These are phyloP conservation scores for Phytopythium boreale DNA, from an alignment of 352 stramenopile genomes.

Conservation along the genomic window DNA sequence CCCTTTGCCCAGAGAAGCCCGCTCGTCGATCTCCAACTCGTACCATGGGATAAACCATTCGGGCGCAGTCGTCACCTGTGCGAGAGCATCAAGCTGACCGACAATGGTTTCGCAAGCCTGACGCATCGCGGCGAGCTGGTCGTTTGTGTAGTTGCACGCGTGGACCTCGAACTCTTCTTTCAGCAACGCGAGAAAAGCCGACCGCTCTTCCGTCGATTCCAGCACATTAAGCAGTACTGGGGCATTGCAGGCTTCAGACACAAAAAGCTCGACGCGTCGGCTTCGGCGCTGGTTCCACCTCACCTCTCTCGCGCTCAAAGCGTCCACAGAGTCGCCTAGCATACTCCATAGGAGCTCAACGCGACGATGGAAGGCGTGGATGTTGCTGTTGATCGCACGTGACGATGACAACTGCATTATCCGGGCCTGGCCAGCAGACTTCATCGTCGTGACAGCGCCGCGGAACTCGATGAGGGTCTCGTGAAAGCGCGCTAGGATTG, in stretches of 20 bases:
- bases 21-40: background rate
- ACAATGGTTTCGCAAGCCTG: background rate
- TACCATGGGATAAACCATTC: conserved; percentile 4
- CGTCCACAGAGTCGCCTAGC: background rate
- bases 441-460: background rate
- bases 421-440: background rate
- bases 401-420: background rate
- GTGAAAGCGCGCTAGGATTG: background rate
- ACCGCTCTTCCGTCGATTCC: background rate
- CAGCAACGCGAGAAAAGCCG: background rate
- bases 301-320: background rate
- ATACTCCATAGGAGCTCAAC: background rate
- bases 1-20: background rate
- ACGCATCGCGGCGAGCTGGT: background rate
- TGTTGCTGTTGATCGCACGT: background rate
- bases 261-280: background rate
- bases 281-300: background rate
- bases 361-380: background rate
- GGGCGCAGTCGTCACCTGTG: background rate
- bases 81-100: too few relatives aligned
- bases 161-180: background rate
- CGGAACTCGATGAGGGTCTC: background rate
- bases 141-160: background rate
- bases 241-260: background rate
- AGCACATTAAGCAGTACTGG: background rate